A percentile compares a stretch with the other conserved stretches of the same genome.
phyloP scores from a whole-genome alignment of 2,329 filamentous ascomycete genomes.

The Aspergillus sergii region DNA sequence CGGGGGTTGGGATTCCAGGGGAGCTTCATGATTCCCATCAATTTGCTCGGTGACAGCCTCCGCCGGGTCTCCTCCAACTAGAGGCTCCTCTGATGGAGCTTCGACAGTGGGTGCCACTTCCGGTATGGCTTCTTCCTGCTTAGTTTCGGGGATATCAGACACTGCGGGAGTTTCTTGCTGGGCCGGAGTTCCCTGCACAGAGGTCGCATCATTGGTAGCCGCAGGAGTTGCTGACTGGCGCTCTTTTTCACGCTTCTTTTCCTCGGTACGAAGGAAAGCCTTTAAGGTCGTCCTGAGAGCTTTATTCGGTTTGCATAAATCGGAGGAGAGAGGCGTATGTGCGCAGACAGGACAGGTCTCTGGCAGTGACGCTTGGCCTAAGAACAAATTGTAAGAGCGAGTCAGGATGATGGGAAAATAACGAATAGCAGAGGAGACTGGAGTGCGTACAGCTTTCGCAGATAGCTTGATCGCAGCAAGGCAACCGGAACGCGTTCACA shows the following conservation, averaged over 20 bases:
- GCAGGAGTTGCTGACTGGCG: constrained; percentile 44
- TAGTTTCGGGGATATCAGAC: constrained; percentile 22
- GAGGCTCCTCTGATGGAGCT: constrained; percentile 17
- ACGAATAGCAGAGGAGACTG: too few species aligned
- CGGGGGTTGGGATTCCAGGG: constrained; percentile 15
- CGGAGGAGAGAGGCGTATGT: constrained; percentile 82
- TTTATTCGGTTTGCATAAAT: constrained; percentile 87
- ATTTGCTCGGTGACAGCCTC: constrained; percentile 13
- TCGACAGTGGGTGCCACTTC: constrained; percentile 17
- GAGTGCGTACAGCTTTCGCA: constrained; percentile 77
- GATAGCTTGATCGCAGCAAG: constrained; percentile 94
- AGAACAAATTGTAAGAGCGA: constrained; percentile 2
- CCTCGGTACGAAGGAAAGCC: constrained; percentile 85
- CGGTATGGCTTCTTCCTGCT: constrained; percentile 6
- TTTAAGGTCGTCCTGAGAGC: constrained; percentile 88
- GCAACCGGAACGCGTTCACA: constrained; percentile 84
- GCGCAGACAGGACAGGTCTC: constrained; percentile 89
- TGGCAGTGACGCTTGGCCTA: constrained; percentile 75
- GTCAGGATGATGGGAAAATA: neutral
- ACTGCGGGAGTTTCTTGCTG: constrained; percentile 20
- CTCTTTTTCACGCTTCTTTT: constrained; percentile 79
- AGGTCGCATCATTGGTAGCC: constrained; percentile 28
- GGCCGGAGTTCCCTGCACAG: constrained; percentile 22
- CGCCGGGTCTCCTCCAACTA: constrained; percentile 7
- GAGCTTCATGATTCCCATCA: constrained; percentile 10